These are phyloP conservation scores for Jaapia argillacea DNA, from an alignment of 768 basidiomycete genomes.

Conservation along the genomic window DNA sequence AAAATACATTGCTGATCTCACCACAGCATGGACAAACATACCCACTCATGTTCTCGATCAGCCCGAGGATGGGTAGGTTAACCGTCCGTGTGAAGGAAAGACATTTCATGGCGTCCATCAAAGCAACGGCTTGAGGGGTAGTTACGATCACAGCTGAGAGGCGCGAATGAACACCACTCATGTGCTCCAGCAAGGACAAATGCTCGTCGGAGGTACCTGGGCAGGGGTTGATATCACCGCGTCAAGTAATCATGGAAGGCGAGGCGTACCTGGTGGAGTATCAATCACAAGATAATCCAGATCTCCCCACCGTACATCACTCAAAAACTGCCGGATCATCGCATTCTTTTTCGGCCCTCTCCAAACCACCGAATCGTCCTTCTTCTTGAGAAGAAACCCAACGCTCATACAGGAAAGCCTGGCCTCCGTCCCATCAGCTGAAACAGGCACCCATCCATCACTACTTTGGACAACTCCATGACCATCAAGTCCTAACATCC, in stretches of 20 bases:
- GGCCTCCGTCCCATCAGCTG: conserved; percentile 70
- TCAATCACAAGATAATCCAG: conserved; percentile 92
- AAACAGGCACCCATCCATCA: conserved; percentile 97
- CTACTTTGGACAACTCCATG: conserved; percentile 88
- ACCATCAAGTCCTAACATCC: conserved; percentile 88
- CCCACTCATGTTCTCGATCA: conserved; percentile 98
- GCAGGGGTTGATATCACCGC: neutral
- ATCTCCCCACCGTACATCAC: conserved; percentile 92
- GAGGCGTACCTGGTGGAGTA: conserved; percentile 83
- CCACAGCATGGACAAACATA: conserved; percentile 97
- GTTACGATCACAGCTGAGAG: conserved; percentile 88
- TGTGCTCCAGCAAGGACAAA: conserved; percentile 88
- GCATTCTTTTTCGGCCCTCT: conserved; percentile 97
- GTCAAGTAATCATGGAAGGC: conserved; percentile 14
- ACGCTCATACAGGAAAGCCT: conserved; percentile 94
- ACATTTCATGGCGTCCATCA: conserved; percentile 93
- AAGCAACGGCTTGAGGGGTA: conserved; percentile 93
- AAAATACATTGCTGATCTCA: conserved; percentile 91
- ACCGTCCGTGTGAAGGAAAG: conserved; percentile 90
- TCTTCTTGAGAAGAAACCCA: conserved; percentile 85
- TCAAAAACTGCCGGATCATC: conserved; percentile 93
- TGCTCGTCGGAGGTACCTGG: conserved; percentile 99
- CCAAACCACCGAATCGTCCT: conserved; percentile 94
- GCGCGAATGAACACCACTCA: conserved; percentile 72
- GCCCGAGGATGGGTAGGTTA: conserved; percentile 75